phyloP scores from a whole-genome alignment of 306 rosid species.

The Hippophae gyantsensis region DNA sequence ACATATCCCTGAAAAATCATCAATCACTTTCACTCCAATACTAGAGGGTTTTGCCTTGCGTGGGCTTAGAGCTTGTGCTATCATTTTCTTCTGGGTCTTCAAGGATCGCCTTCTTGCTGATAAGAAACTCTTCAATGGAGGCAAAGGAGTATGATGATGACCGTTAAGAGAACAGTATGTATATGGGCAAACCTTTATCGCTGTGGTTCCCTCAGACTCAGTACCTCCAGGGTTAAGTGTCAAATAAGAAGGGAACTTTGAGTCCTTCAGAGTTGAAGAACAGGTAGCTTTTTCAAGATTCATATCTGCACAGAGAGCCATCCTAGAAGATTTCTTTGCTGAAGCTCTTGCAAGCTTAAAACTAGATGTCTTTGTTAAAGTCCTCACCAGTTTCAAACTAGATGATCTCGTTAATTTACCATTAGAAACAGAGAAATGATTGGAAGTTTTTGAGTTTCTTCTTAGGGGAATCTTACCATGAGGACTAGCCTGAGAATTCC shows the following conservation, averaged over 20 bases:
- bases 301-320: constrained; percentile 37
- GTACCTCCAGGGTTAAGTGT: constrained; percentile 60
- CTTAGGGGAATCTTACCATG: constrained; percentile 26
- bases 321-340: constrained; percentile 43
- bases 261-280: constrained; percentile 76
- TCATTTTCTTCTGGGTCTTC: constrained; percentile 51
- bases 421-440: constrained; percentile 27
- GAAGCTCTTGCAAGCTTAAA: constrained; percentile 53
- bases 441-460: constrained; percentile 27
- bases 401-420: constrained; percentile 37
- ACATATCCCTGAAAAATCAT: constrained; percentile 12
- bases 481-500: constrained; percentile 27
- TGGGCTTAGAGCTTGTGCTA: constrained; percentile 38
- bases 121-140: constrained; percentile 74
- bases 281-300: constrained; percentile 56
- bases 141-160: constrained; percentile 55
- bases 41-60: constrained; percentile 21
- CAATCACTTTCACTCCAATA: constrained; percentile 20
- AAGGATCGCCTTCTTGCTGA: constrained; percentile 53
- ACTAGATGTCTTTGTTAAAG: constrained; percentile 59
- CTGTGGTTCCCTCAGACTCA: constrained; percentile 72
- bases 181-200: constrained; percentile 75
- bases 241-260: constrained; percentile 62
- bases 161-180: constrained; percentile 90
- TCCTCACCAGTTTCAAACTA: constrained; percentile 51